These are phyloP conservation scores for Tylopilus sp. DNA, from an alignment of 768 basidiomycete genomes.

Conservation along the genomic window DNA sequence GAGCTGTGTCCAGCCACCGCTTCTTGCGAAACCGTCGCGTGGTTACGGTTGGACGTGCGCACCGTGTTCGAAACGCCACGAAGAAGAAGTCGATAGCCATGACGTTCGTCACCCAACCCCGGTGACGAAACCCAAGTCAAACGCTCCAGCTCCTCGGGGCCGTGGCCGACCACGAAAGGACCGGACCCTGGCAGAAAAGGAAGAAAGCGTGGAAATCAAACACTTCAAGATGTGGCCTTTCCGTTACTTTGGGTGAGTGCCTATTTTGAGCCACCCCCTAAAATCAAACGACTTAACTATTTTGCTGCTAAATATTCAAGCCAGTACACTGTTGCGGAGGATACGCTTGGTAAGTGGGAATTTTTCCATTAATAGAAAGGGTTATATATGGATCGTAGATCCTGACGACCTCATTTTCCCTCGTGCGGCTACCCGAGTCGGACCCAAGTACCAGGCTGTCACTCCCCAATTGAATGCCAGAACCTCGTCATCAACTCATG, in stretches of 20 bases:
- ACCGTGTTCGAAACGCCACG: conserved; percentile 84
- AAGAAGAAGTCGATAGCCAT: conserved; percentile 79
- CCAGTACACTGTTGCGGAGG: conserved; percentile 86
- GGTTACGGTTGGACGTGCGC: conserved; percentile 99
- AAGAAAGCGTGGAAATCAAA: conserved; percentile 74
- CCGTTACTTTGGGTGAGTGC: conserved; percentile 90
- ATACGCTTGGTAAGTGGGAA: conserved; percentile 69
- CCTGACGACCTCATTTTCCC: conserved; percentile 97
- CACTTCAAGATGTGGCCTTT: conserved; percentile 93
- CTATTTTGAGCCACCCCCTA: not conserved
- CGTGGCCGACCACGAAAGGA: conserved; percentile 79
- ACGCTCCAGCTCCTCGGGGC: conserved; percentile 68
- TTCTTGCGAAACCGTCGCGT: conserved; percentile 86
- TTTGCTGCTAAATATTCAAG: conserved; percentile 38
- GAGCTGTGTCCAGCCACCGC: conserved; percentile 88
- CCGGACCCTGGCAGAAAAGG: conserved; percentile 65
- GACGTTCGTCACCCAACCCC: conserved; percentile 61
- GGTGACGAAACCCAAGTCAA: conserved; percentile 56
- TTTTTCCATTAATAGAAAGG: conserved; percentile 11
- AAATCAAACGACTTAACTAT: conserved; percentile 4
- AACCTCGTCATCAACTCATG: conserved; percentile 35
- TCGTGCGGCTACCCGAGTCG: conserved; percentile 86
- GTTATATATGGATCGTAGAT: conserved; percentile 52
- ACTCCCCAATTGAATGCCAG: conserved; percentile 41
- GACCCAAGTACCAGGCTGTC: conserved; percentile 77